Percentiles rank a stretch among this genome's conserved stretches.
phyloP scores from a whole-genome alignment of 2,329 filamentous ascomycete species.

The Aspergillus neoniger region DNA sequence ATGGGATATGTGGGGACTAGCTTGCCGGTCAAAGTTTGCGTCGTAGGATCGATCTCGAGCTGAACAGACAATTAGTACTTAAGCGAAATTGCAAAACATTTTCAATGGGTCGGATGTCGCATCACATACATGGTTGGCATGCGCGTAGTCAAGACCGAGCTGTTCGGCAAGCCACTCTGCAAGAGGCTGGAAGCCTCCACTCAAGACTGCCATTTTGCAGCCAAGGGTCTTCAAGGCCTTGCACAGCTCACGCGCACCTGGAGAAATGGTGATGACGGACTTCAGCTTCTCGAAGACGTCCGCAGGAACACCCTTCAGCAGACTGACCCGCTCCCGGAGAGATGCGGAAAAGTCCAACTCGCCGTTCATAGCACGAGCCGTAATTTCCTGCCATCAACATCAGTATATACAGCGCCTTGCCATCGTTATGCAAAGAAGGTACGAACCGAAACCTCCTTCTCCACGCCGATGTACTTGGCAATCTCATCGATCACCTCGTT shows the following conservation, averaged over 20 bases:
- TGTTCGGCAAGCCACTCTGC: slow-evolving; percentile 81
- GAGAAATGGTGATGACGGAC: slow-evolving; percentile 74
- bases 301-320: slow-evolving; percentile 78
- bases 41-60: slow-evolving; percentile 52
- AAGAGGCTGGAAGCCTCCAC: slow-evolving; percentile 87
- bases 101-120: not conserved
- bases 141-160: slow-evolving; percentile 82
- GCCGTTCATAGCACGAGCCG: slow-evolving; percentile 90
- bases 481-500: slow-evolving; percentile 98
- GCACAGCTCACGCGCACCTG: slow-evolving; percentile 75
- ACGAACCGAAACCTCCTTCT: slow-evolving; percentile 70
- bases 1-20: slow-evolving; percentile 57
- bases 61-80: slow-evolving; percentile 20
- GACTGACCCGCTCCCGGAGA: slow-evolving; percentile 74
- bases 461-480: slow-evolving; percentile 79
- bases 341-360: slow-evolving; percentile 89
- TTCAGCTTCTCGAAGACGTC: slow-evolving; percentile 78
- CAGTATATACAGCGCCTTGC: slow-evolving; percentile 1
- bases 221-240: slow-evolving; percentile 74
- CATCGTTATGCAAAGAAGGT: slow-evolving; percentile 12
- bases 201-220: slow-evolving; percentile 85
- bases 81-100: not conserved
- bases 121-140: slow-evolving; percentile 73
- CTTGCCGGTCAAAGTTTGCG: slow-evolving; percentile 58
- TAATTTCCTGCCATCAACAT: slow-evolving; percentile 64